Evolutionary conservation across 371 early-diverging fungal species (phyloP), one percentile per base, ranked within the genome.

Genomic region (Saksenaea vasiformis): DNA sequence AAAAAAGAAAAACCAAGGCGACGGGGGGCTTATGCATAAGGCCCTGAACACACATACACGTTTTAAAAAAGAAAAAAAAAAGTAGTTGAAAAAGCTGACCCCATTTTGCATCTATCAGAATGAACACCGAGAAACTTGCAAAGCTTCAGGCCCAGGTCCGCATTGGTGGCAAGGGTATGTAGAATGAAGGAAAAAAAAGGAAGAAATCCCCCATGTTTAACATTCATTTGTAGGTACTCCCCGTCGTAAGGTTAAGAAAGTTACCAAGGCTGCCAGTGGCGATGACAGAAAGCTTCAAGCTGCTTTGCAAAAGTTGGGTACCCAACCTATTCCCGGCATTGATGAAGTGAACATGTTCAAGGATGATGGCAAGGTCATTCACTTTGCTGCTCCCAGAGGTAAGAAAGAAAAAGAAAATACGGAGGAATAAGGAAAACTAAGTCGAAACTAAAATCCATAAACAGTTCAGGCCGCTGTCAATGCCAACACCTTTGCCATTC

Each of bases 321-420:
- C 91, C 60, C 92, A 91, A 82, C 84, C 89, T 65, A 83, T 96
- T 67, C 56, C 73, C 57, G 86, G 80, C 68, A 90, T 98, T 71
- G 96, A 95, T 82, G 94, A 96, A 74, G 95, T 97, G 83, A 98
- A 96, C 92, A 95, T 98, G 94, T 97, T 97, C 88, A 89, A 85
- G 82, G 87, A 87, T 61, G 92, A 95, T 73, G 95, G 95, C 68
- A 87, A 90, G 74, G 91, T 97, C 68, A 78, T 96, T 68, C 92
- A 96, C 88, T 96, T 98, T 76, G 76, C 71, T 71, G 81, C 85
- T 58, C 96, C 98, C 64, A 93, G 91, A 78, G 92, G 93, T 93
- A 79, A 71, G 78, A 64, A 2, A n/a, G 22, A 47, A 0, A 2
- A 22, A n/a, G 22, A 22, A 22, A 47, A 11, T 19, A n/a, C n/a